These are phyloP conservation scores for Zymoseptoria crescenta DNA, from an alignment of 2,329 filamentous ascomycete species.

Conservation along the genomic window DNA sequence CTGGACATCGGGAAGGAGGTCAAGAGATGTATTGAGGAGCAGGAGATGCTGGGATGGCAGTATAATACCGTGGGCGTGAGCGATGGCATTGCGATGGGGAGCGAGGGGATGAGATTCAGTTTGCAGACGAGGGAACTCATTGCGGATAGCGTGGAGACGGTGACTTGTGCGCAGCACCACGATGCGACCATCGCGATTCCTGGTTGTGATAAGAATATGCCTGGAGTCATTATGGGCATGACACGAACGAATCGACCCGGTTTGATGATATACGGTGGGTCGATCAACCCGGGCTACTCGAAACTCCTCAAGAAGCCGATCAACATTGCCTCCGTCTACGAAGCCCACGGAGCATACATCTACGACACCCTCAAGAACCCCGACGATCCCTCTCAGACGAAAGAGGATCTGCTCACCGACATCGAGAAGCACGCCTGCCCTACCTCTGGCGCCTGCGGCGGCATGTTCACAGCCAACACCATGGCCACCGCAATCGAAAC, in stretches of 20 bases:
- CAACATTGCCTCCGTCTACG: constrained; percentile 84
- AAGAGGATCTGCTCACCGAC: constrained; percentile 75
- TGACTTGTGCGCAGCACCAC: constrained; percentile 85
- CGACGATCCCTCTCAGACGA: constrained; percentile 58
- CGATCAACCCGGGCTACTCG: constrained; percentile 81
- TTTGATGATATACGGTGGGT: constrained; percentile 91
- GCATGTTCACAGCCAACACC: constrained; percentile 93
- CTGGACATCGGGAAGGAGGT: constrained; percentile 81
- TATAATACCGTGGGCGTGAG: constrained; percentile 84
- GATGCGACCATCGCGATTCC: constrained; percentile 91
- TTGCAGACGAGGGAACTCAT: constrained; percentile 87
- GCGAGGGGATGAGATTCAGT: constrained; percentile 90
- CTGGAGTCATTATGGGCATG: constrained; percentile 69
- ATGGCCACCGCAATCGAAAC: constrained; percentile 89
- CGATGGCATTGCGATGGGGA: constrained; percentile 92
- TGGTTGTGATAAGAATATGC: constrained; percentile 98
- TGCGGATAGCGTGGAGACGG: constrained; percentile 86
- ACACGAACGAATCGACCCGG: constrained; percentile 86
- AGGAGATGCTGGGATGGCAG: constrained; percentile 89
- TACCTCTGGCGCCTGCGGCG: constrained; percentile 71
- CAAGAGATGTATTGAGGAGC: constrained; percentile 70
- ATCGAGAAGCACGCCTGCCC: constrained; percentile 73
- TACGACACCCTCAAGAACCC: constrained; percentile 69
- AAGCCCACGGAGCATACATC: constrained; percentile 73
- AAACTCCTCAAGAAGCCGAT: constrained; percentile 66